Base-by-base conservation (phyloP, 768 basidiomycete genomes). In the Panellus pusillus region DNA sequence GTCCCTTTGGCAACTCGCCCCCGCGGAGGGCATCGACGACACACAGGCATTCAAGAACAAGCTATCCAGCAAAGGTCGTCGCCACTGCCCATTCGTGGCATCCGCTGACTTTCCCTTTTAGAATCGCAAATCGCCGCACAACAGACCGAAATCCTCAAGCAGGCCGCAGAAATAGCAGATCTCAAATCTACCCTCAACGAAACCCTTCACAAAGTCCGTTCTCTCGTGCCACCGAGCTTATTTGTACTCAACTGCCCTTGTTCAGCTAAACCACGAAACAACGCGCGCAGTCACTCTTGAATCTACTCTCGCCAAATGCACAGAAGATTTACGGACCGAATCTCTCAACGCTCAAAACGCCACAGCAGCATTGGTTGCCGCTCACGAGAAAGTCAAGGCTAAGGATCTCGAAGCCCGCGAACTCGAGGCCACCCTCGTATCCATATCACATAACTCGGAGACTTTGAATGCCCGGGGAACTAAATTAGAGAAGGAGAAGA, bases 401-500 rank as follows among this genome's bases (percentile, higher is more conserved):
- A 74, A 80, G 52, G 78, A 80, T 43, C 67, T 76, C 44, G 75
- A 78, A 50, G 68, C 74, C 17, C 76, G 72, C 31, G 81, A 85
- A 46, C 75, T 89, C 27, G 78, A 87, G 56, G 70, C 76, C 29
- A 78, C 75, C 38, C 71, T 89, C 15, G 80, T 83, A 45, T 72
- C 74, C 9, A 58, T 86, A 38, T 82, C 84, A 3, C 71, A 75
- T 46, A 73, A 76, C n/a, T 82, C 81, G 2, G 74, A 82, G 55
- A 66, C 74, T 9, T 73, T 78, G 27, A 71, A 69, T 36, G 53
- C 71, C 37, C 76, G 74, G 29, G 66, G 70, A 11, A 63, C 63
- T n/a, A 79, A 79, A 53, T 66, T 86, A 27, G 77, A 83, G 63
- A 74, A 74, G 47, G 87, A 88, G 53, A 88, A 87, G 58, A 55